Evolutionary conservation across 345 rosid species (phyloP).

Genomic region (Physaria fendleri): DNA sequence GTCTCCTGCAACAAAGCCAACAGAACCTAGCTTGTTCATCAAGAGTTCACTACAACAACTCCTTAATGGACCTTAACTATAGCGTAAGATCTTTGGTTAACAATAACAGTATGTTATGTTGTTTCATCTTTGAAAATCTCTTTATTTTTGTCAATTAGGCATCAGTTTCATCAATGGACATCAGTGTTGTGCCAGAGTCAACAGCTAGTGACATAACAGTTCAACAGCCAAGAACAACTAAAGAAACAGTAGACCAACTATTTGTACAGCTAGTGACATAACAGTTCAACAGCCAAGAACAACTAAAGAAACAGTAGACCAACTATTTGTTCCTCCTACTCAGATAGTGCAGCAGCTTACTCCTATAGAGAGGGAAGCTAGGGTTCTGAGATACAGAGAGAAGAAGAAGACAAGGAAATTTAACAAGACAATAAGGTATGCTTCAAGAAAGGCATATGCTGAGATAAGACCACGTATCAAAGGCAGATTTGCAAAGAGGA

Average conservation of each 20-base stretch:
- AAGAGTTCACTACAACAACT: slow-evolving; percentile 43
- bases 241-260: slow-evolving; percentile 57
- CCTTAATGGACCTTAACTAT: slow-evolving; percentile 33
- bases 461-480: slow-evolving; percentile 91
- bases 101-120: neutral
- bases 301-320: slow-evolving; percentile 57
- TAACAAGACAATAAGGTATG: slow-evolving; percentile 93
- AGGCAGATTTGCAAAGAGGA: slow-evolving; percentile 87
- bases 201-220: slow-evolving; percentile 54
- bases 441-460: slow-evolving; percentile 95
- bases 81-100: slow-evolving; percentile 37
- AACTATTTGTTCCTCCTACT: slow-evolving; percentile 40
- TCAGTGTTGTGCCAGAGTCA: slow-evolving; percentile 69
- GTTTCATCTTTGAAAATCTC: neutral
- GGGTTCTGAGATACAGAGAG: slow-evolving; percentile 88
- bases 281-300: slow-evolving; percentile 48
- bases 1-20: slow-evolving; percentile 38
- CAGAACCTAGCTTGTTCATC: slow-evolving; percentile 40
- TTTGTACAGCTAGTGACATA: slow-evolving; percentile 51
- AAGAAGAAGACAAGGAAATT: slow-evolving; percentile 87
- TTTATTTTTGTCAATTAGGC: slow-evolving; percentile 34
- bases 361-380: slow-evolving; percentile 85
- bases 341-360: slow-evolving; percentile 59
- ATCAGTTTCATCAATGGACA: slow-evolving; percentile 62
- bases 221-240: slow-evolving; percentile 44